Evolutionary conservation across 495 filamentous ascomycete species (phyloP).

Genomic region (Neurospora tetrasperma): DNA sequence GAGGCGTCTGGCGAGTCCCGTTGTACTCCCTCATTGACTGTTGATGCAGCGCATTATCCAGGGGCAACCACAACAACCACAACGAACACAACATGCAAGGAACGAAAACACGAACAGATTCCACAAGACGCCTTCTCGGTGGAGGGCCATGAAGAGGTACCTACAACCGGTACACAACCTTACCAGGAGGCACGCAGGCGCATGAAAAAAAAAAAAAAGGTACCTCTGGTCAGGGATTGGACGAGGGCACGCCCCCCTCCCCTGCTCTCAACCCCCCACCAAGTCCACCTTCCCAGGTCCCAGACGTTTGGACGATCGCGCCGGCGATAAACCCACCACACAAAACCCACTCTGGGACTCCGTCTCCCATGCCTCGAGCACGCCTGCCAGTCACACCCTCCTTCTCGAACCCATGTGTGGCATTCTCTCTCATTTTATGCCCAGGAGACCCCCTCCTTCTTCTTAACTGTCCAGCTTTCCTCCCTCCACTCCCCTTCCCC

Average conservation of each 20-base stretch:
- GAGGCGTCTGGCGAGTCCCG: not conserved
- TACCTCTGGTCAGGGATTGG: not conserved
- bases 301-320: not conserved
- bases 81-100: not conserved
- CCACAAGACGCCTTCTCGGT: not conserved
- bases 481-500: not conserved
- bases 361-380: not conserved
- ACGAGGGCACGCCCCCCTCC: not conserved
- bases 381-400: not conserved
- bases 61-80: not conserved
- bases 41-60: not conserved
- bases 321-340: constrained; percentile 5
- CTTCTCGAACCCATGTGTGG: not conserved
- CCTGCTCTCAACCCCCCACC: not conserved
- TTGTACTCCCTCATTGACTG: not conserved
- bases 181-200: not conserved
- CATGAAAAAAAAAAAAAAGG: not conserved
- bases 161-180: not conserved
- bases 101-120: not conserved
- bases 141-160: too few species aligned
- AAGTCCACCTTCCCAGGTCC: not conserved
- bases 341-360: not conserved
- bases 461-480: not conserved
- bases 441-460: not conserved
- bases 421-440: constrained; percentile 1